phyloP scores from a whole-genome alignment of 495 filamentous ascomycete genomes.

The Trypethelium eluteriae region DNA sequence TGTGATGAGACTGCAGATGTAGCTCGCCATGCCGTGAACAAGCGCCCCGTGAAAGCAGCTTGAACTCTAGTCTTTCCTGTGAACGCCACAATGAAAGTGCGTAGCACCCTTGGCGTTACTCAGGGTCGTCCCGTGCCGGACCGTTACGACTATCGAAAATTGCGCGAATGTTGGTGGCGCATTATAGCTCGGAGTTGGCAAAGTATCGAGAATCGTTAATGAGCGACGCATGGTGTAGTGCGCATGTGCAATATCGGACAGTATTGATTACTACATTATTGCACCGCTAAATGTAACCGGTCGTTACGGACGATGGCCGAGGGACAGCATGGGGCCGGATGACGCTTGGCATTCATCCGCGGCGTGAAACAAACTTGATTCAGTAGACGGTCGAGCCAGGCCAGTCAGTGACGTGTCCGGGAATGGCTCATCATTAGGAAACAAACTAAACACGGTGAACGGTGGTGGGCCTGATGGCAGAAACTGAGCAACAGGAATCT shows the following conservation, averaged over 20 bases:
- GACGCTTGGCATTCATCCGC: background rate
- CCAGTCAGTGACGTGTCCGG: background rate
- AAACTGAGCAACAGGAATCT: too few relatives aligned
- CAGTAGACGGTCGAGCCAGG: background rate
- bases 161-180: background rate
- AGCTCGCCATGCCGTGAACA: background rate
- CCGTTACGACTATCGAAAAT: background rate
- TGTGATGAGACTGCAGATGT: background rate
- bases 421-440: too few relatives aligned
- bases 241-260: background rate
- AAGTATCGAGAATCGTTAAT: background rate
- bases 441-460: too few relatives aligned
- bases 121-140: background rate
- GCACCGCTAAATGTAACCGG: background rate
- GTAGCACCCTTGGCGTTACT: background rate
- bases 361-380: background rate
- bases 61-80: too few relatives aligned
- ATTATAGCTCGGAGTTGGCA: background rate
- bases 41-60: background rate
- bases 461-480: too few relatives aligned
- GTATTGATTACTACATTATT: background rate
- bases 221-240: background rate
- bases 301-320: background rate
- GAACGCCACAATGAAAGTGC: too few relatives aligned
- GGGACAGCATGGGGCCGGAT: background rate